phyloP scores from a whole-genome alignment of 352 stramenopile genomes.

The Pythium monospermum region DNA sequence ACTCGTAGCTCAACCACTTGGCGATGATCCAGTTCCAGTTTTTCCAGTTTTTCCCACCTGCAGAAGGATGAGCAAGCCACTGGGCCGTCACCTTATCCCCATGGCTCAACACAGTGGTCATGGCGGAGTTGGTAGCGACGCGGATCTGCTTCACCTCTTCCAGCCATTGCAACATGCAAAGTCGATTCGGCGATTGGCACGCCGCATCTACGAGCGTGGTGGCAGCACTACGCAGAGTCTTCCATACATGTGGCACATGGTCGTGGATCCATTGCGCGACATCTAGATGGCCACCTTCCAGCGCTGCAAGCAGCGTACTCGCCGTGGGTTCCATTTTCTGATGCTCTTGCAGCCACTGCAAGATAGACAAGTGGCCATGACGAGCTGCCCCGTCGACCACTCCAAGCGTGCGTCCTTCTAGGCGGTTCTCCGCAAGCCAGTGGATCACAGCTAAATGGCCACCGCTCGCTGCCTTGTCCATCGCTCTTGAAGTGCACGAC shows the following conservation, averaged over 20 bases:
- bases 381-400: conserved; percentile 6
- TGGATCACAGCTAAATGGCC: conserved; percentile 27
- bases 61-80: conserved; percentile 3
- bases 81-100: conserved; percentile 3
- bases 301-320: conserved; percentile 3
- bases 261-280: conserved; percentile 1
- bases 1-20: conserved; percentile 11
- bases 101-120: background rate
- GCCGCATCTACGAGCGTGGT: background rate
- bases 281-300: conserved; percentile 7
- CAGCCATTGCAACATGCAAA: conserved; percentile 6
- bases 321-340: background rate
- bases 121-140: background rate
- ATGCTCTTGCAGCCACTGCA: conserved; percentile 6
- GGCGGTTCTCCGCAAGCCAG: conserved; percentile 22
- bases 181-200: conserved; percentile 2
- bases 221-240: background rate
- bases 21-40: conserved; percentile 11
- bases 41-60: conserved; percentile 7
- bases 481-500: conserved; percentile 5
- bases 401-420: conserved; percentile 3
- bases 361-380: background rate
- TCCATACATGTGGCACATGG: no score
- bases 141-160: background rate
- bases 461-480: conserved; percentile 16